A percentile compares a stretch with the other conserved stretches of the same genome.
These are phyloP conservation scores for Suillus lakei DNA, from an alignment of 768 basidiomycete species.

Conservation along the genomic window DNA sequence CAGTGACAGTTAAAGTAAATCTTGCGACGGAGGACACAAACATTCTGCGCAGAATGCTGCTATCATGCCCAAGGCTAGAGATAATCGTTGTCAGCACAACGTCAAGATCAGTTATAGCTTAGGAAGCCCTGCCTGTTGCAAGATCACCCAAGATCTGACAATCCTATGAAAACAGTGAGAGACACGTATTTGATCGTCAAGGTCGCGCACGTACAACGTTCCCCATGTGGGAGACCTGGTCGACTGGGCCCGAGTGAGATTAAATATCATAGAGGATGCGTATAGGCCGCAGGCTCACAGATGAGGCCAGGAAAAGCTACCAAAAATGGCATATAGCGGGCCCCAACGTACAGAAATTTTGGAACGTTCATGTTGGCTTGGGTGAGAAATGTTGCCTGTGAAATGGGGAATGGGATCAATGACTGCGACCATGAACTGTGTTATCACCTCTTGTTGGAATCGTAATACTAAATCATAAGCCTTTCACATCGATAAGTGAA, in stretches of 20 bases:
- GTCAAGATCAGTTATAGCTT: neutral
- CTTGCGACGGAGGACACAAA: neutral
- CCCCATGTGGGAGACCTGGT: neutral
- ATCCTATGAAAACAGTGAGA: neutral
- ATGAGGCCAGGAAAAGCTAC: neutral
- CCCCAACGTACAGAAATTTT: neutral
- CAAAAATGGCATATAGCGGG: slow-evolving; percentile 1
- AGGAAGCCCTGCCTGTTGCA: neutral
- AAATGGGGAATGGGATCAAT: neutral
- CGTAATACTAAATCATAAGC: neutral
- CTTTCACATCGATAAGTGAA: neutral
- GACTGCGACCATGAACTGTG: neutral
- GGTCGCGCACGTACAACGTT: neutral
- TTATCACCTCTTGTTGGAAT: neutral
- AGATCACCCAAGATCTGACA: neutral
- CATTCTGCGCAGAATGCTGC: slow-evolving; percentile 1
- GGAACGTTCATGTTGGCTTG: neutral
- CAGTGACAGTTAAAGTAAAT: neutral
- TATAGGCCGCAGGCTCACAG: neutral
- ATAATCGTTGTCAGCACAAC: neutral
- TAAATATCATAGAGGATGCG: neutral
- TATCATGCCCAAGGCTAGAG: neutral
- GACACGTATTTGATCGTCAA: neutral
- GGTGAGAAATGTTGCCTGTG: neutral
- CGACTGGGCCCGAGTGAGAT: neutral